These are phyloP conservation scores for Musa balbisiana DNA, from an alignment of 202 grass and related monocot species.

Conservation along the genomic window DNA sequence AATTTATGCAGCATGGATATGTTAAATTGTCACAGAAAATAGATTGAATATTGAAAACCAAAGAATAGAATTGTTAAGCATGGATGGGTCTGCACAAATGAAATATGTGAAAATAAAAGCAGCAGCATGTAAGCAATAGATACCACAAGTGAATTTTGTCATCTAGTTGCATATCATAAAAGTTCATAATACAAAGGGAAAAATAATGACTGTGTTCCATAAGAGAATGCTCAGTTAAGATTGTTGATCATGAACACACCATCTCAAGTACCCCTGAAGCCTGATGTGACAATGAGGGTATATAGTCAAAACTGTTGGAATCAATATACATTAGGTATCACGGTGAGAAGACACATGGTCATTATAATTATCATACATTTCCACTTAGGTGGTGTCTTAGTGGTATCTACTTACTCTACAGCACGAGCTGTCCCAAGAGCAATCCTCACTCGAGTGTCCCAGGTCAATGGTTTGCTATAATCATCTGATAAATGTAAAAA, in stretches of 20 bases:
- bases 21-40: no score
- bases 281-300: neutral
- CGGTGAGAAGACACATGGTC: neutral
- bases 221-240: no score
- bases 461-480: constrained; percentile 91
- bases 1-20: no score
- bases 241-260: neutral
- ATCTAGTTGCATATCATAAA: neutral
- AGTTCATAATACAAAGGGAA: neutral
- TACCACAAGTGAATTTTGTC: neutral
- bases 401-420: constrained; percentile 66
- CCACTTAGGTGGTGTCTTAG: constrained; percentile 14
- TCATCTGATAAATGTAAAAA: constrained; percentile 92
- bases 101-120: no score
- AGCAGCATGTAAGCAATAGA: neutral
- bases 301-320: no score
- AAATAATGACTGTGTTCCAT: neutral
- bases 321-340: no score
- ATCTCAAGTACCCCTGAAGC: neutral
- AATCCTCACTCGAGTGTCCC: constrained; percentile 88
- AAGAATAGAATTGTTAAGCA: neutral
- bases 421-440: constrained; percentile 76
- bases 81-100: neutral
- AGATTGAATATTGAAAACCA: neutral
- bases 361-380: neutral